phyloP scores from a whole-genome alignment of 129 eudicot genomes.

The Deinandra increscens region DNA sequence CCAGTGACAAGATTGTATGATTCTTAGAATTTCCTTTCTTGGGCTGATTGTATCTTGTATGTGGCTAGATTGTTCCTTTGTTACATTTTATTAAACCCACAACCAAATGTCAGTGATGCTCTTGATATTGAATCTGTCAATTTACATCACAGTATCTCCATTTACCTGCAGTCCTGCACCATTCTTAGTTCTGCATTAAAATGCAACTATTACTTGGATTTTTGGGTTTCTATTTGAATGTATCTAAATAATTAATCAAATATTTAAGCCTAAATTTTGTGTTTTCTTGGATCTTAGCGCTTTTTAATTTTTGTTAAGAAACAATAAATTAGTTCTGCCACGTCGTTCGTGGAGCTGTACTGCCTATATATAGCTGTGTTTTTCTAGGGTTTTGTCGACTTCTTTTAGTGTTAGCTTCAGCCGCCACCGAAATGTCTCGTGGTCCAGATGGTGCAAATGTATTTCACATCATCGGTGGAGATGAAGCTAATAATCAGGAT shows the following conservation, averaged over 20 bases:
- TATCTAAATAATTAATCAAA: not conserved
- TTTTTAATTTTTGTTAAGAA: slow-evolving; percentile 4
- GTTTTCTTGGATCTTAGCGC: slow-evolving; percentile 5
- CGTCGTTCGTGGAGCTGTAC: slow-evolving; percentile 26
- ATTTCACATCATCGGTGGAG: slow-evolving; percentile 48
- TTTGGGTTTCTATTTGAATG: slow-evolving; percentile 4
- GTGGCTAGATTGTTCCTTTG: slow-evolving; percentile 8
- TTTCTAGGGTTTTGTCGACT: slow-evolving; percentile 21
- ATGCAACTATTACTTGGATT: slow-evolving; percentile 9
- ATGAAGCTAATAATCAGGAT: slow-evolving; percentile 45
- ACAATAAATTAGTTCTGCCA: slow-evolving; percentile 16
- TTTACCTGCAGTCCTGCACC: too few species aligned
- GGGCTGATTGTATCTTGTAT: not conserved
- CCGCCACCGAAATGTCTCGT: slow-evolving; percentile 26
- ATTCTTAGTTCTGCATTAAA: not conserved
- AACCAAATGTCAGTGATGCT: not conserved
- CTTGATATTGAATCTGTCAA: not conserved
- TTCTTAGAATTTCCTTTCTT: not conserved
- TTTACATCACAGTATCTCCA: not conserved
- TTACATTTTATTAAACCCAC: not conserved
- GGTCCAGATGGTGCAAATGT: slow-evolving; percentile 40
- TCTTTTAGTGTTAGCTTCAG: not conserved
- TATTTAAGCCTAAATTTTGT: not conserved
- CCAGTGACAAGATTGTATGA: slow-evolving; percentile 6
- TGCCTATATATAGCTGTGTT: slow-evolving; percentile 14